A percentile compares a stretch with the other conserved stretches of the same genome.
These are phyloP conservation scores for Paxillus rubicundulus DNA, from an alignment of 768 basidiomycete genomes.

Conservation along the genomic window DNA sequence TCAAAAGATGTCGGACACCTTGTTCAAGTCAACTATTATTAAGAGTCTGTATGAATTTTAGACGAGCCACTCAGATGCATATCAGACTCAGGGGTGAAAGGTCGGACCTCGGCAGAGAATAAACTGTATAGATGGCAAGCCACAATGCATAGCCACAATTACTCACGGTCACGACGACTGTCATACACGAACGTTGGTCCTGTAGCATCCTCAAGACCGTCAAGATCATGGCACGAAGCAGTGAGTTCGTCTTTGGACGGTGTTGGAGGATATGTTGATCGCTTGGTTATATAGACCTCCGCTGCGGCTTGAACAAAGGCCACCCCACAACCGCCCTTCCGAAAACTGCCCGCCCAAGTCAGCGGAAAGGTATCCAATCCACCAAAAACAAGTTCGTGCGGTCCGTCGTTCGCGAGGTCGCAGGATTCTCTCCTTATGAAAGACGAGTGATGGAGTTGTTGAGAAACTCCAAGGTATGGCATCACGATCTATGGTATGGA, in stretches of 20 bases:
- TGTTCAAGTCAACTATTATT: constrained; percentile 1
- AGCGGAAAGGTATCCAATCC: constrained; percentile 90
- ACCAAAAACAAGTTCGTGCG: constrained; percentile 93
- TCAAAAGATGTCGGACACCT: constrained; percentile 5
- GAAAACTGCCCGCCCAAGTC: constrained; percentile 72
- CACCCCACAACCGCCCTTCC: constrained; percentile 84
- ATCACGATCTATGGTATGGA: neutral
- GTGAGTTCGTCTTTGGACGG: constrained; percentile 44
- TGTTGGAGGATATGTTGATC: constrained; percentile 2
- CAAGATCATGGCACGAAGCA: constrained; percentile 72
- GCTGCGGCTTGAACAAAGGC: constrained; percentile 83
- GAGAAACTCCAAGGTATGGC: constrained; percentile 90
- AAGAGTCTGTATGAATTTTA: constrained; percentile 1
- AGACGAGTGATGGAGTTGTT: constrained; percentile 96
- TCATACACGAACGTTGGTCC: constrained; percentile 22
- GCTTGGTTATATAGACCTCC: constrained; percentile 57
- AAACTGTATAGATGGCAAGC: constrained; percentile 64
- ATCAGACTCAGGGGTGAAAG: constrained; percentile 9
- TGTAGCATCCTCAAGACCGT: constrained; percentile 48
- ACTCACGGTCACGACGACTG: constrained; percentile 16
- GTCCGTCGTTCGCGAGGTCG: constrained; percentile 93
- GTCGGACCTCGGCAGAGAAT: constrained; percentile 3
- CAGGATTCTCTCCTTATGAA: constrained; percentile 97
- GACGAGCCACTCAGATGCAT: neutral
- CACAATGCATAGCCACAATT: constrained; percentile 44